Percentiles rank a stretch among this genome's conserved stretches.
phyloP scores from a whole-genome alignment of 441 rosid species.

The Dalechampia spathulata region DNA sequence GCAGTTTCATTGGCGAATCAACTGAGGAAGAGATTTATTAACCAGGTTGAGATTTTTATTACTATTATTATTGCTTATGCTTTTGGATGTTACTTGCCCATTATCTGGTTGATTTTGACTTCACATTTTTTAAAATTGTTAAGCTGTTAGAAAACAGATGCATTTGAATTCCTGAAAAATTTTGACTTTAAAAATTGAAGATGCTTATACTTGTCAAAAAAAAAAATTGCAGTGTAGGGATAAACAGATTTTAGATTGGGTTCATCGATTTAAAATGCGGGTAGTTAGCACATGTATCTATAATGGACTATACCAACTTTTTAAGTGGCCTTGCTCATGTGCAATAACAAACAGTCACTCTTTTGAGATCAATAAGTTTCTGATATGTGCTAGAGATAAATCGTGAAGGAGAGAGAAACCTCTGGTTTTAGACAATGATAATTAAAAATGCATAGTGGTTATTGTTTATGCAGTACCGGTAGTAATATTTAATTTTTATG shows the following conservation, averaged over 20 bases:
- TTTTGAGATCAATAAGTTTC: background rate
- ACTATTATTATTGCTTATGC: background rate
- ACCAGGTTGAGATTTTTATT: constrained; percentile 46
- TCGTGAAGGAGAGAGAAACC: background rate
- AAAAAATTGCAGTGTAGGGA: no score
- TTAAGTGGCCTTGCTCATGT: background rate
- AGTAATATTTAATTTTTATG: no score
- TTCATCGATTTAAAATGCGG: no score
- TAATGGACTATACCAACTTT: background rate
- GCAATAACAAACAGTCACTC: no score
- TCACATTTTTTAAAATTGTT: no score
- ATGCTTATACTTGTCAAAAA: background rate
- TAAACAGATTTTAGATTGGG: no score
- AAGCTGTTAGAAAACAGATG: background rate
- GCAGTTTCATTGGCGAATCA: constrained; percentile 71
- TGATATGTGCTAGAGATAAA: background rate
- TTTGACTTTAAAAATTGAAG: no score
- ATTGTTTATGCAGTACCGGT: background rate
- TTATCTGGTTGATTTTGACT: background rate
- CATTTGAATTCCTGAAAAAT: background rate
- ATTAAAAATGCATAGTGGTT: background rate
- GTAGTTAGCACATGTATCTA: background rate
- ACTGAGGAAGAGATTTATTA: constrained; percentile 63
- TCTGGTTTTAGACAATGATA: background rate
- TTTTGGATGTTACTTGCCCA: background rate